Conservation (phyloP, 805 yeast species). For the Alloascoidea africana region DNA sequence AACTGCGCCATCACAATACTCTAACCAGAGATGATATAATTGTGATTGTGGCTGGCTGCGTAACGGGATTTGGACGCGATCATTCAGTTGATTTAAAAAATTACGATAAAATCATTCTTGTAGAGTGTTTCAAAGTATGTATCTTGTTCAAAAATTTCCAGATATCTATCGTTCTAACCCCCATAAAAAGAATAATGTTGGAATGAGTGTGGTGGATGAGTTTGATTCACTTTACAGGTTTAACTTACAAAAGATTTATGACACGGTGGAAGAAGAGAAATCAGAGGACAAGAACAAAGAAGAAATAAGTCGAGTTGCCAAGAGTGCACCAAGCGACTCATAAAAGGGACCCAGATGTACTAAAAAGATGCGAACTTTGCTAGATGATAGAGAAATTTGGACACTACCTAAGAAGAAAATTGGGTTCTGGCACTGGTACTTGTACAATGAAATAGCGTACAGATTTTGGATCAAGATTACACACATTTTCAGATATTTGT, state of each 20-base stretch:
- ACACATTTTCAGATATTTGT: too few species aligned
- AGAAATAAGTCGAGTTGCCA: too few species aligned
- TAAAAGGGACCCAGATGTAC: too few species aligned
- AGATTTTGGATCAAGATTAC: too few species aligned
- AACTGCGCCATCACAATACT: constrained; percentile 63
- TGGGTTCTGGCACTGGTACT: too few species aligned
- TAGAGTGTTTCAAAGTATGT: constrained; percentile 63
- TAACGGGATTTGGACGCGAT: constrained; percentile 54
- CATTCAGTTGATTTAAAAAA: constrained; percentile 71
- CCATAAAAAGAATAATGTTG: constrained; percentile 41
- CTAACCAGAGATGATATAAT: constrained; percentile 63
- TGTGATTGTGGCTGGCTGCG: constrained; percentile 50
- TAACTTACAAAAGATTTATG: constrained; percentile 71
- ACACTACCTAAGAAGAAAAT: too few species aligned
- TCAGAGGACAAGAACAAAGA: too few species aligned
- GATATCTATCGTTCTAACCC: constrained; percentile 1
- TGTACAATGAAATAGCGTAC: too few species aligned
- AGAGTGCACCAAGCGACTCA: too few species aligned
- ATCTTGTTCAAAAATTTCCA: not conserved
- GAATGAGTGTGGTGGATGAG: constrained; percentile 67
- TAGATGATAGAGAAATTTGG: too few species aligned
- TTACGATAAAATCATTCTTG: constrained; percentile 63
- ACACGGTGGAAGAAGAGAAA: too few species aligned
- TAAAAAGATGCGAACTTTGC: too few species aligned
- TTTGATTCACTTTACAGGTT: constrained; percentile 49